Percentiles rank a stretch among this genome's conserved stretches.
These are phyloP conservation scores for Asterophora lycoperdoides DNA, from an alignment of 768 basidiomycete genomes.

Conservation along the genomic window DNA sequence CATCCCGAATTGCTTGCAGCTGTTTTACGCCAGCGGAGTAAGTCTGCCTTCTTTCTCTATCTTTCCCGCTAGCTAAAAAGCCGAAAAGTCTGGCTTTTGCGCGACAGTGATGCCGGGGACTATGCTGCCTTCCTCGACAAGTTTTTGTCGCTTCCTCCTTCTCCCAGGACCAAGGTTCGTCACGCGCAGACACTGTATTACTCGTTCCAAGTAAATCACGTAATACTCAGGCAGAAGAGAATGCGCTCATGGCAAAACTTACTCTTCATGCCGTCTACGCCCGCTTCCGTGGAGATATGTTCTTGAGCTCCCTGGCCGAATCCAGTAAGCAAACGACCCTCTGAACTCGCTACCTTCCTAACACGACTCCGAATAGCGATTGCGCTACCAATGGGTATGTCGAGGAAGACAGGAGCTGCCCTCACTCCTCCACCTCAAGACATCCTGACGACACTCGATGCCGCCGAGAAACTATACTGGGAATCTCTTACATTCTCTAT, in stretches of 20 bases:
- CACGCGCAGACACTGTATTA: neutral
- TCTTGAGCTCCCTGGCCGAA: slow-evolving; percentile 85
- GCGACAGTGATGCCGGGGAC: slow-evolving; percentile 49
- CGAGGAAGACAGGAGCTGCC: slow-evolving; percentile 35
- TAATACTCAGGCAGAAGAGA: slow-evolving; percentile 61
- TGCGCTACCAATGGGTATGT: slow-evolving; percentile 78
- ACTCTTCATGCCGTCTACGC: slow-evolving; percentile 73
- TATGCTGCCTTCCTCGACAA: slow-evolving; percentile 54
- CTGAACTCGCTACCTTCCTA: neutral
- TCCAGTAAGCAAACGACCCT: slow-evolving; percentile 58
- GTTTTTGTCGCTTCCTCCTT: slow-evolving; percentile 52
- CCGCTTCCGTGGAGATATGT: slow-evolving; percentile 81
- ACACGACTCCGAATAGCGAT: slow-evolving; percentile 50
- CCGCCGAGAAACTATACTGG: slow-evolving; percentile 70
- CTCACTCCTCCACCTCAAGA: slow-evolving; percentile 49
- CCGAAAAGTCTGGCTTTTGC: slow-evolving; percentile 59
- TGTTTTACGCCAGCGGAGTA: slow-evolving; percentile 67
- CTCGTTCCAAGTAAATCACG: neutral
- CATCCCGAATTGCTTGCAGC: slow-evolving; percentile 58
- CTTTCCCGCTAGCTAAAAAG: neutral
- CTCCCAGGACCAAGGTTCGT: slow-evolving; percentile 53
- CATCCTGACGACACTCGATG: slow-evolving; percentile 54
- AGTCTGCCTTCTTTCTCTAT: slow-evolving; percentile 20
- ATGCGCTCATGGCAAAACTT: slow-evolving; percentile 71
- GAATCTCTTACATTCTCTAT: slow-evolving; percentile 53